Evolutionary conservation across 1,284 basidiomycete genomes (phyloP).

Genomic region (Kwoniella shivajii): DNA sequence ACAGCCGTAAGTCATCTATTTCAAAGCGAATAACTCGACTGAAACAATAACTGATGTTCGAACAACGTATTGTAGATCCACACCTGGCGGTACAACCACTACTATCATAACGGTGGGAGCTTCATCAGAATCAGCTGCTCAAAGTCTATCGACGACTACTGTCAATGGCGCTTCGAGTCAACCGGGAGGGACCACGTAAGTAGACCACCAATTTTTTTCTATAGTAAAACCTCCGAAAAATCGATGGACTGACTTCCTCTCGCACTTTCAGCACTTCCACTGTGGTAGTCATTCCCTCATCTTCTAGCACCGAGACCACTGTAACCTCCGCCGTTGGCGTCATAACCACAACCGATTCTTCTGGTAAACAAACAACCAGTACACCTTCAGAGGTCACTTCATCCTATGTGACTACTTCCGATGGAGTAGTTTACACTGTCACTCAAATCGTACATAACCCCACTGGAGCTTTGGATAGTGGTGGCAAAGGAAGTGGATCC

Average conservation of each 20-base stretch:
- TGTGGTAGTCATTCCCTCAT: constrained; percentile 18
- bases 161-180: neutral
- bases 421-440: constrained; percentile 49
- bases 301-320: constrained; percentile 22
- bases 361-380: constrained; percentile 37
- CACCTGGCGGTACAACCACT: constrained; percentile 6
- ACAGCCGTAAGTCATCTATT: neutral
- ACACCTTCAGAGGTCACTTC: constrained; percentile 46
- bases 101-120: neutral
- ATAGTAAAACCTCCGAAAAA: neutral
- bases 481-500: constrained; percentile 30
- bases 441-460: constrained; percentile 52
- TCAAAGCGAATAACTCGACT: too few species aligned
- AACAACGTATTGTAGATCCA: neutral
- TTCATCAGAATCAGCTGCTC: constrained; percentile 2
- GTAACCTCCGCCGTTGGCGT: constrained; percentile 34
- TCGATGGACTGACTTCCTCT: neutral
- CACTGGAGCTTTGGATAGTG: constrained; percentile 45
- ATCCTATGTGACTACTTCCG: constrained; percentile 40
- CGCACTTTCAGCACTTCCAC: constrained; percentile 27
- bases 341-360: constrained; percentile 44
- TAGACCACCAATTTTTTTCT: neutral
- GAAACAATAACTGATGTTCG: neutral
- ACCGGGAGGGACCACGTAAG: constrained; percentile 11
- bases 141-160: neutral